Base-by-base conservation (phyloP, 2,329 filamentous ascomycete species). In the Penicillium sp. region DNA sequence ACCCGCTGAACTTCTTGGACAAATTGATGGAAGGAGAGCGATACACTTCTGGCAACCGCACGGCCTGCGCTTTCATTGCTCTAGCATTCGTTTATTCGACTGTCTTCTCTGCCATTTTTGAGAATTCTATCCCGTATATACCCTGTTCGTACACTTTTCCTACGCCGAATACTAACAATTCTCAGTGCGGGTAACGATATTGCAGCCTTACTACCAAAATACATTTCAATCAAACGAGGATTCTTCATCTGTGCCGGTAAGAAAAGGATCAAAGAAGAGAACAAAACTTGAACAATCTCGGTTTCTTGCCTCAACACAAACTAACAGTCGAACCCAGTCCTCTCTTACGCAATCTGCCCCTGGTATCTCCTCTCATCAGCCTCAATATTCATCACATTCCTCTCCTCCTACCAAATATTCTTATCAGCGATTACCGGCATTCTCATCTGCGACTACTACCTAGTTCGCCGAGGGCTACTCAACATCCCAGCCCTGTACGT, bases 61-160 rank as follows among this genome's bases (percentile, higher is more conserved):
- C 73, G 7, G 76, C 71, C 0, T 74, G 71, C 44, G 74, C 76
- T 35, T 77, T 79, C 56, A 74, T 78, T 31, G 66, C 76, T 0
- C 69, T 72, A 1, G 72, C 69, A 14, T 77, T 80, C 43, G 65
- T 74, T 0, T 80, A 78, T 55, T 75, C 74, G 4, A 68, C 73
- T 1, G 71, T 81, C 26, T 78, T 79, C 55, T 73, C 73, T 9
- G 67, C 73, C 6, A 78, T 81, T 29, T 76, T 77, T n/a, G 74
- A 76, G 49, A 77, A 78, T 50, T 74, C 70, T 5, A 66, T 78
- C 3, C 72, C 75, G 20, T 65, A 56, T n/a, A 18, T 58, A 44
- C 5, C 4, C 9, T 3, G 1, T 22, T 31, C 1, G n/a, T 4
- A 1, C 10, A 1, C n/a, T 20, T 32, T 26, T 8, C 2, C 2